Evolutionary conservation across 176 grass and related monocot species (phyloP).

Genomic region (Triticum turgidum): DNA sequence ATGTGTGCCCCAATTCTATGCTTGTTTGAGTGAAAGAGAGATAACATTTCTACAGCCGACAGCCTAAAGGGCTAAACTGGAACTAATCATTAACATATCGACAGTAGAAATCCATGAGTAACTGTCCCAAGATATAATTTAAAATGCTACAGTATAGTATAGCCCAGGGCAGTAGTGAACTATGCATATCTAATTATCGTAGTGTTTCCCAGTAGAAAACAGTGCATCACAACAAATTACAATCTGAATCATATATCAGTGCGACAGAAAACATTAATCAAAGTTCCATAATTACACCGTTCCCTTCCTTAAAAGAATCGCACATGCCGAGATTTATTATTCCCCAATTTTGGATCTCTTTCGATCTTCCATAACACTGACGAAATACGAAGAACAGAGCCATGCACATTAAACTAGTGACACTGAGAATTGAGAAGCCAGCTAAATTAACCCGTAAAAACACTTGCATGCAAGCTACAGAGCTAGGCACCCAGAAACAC

Average conservation of each 20-base stretch:
- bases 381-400: background rate
- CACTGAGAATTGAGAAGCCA: background rate
- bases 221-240: background rate
- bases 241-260: background rate
- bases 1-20: background rate
- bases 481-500: background rate
- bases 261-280: background rate
- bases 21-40: background rate
- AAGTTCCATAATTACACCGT: background rate
- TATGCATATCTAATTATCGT: background rate
- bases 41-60: background rate
- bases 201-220: background rate
- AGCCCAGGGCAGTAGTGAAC: background rate
- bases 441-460: background rate
- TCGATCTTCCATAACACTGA: background rate
- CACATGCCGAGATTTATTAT: background rate
- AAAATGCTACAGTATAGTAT: background rate
- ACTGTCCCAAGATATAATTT: background rate
- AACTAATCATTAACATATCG: background rate
- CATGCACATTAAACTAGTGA: background rate
- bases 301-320: background rate
- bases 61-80: background rate
- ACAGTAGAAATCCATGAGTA: background rate
- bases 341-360: background rate
- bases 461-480: background rate